Percentiles rank a stretch among this genome's conserved stretches.
These are phyloP conservation scores for Sphagnum tenellum DNA, from an alignment of 225 moss, liverwort and hornwort species.

Conservation along the genomic window DNA sequence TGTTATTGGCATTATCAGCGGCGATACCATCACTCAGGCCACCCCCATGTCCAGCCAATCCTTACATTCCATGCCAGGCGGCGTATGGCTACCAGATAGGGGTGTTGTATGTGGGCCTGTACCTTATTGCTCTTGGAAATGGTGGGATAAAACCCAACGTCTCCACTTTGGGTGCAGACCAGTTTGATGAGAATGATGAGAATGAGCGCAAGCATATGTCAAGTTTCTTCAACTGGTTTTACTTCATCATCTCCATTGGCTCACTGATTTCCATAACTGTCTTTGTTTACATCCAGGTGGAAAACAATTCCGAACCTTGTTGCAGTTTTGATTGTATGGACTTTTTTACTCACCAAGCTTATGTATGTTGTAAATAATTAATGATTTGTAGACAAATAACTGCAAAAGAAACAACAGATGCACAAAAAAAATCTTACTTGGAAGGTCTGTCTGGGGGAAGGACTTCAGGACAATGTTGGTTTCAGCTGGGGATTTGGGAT, in stretches of 20 bases:
- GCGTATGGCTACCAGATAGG: conserved; percentile 53
- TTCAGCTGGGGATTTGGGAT: conserved; percentile 9
- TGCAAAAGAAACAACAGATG: too few relatives aligned
- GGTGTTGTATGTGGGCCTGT: conserved; percentile 67
- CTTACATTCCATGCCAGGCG: conserved; percentile 44
- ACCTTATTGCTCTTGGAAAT: conserved; percentile 88
- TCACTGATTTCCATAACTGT: conserved; percentile 93
- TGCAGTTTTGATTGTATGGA: not conserved
- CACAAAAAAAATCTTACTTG: too few relatives aligned
- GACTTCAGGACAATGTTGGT: conserved; percentile 6
- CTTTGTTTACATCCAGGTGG: conserved; percentile 71
- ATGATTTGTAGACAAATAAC: too few relatives aligned
- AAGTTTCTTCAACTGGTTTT: conserved; percentile 99
- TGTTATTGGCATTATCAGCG: conserved; percentile 71
- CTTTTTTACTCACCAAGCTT: not conserved
- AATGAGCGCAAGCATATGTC: conserved; percentile 79
- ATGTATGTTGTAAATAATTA: too few relatives aligned
- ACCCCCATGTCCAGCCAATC: conserved; percentile 37
- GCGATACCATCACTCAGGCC: conserved; percentile 58
- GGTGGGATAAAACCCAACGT: conserved; percentile 97
- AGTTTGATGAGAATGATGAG: conserved; percentile 77
- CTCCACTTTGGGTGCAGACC: conserved; percentile 92
- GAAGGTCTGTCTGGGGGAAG: too few relatives aligned
- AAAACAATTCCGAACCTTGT: not conserved
- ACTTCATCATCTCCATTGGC: conserved; percentile 87